Evolutionary conservation across 805 yeast genomes (phyloP), one percentile per base, ranked within the genome.

Genomic region (Saccharomycopsis oosterbeekiorum): DNA sequence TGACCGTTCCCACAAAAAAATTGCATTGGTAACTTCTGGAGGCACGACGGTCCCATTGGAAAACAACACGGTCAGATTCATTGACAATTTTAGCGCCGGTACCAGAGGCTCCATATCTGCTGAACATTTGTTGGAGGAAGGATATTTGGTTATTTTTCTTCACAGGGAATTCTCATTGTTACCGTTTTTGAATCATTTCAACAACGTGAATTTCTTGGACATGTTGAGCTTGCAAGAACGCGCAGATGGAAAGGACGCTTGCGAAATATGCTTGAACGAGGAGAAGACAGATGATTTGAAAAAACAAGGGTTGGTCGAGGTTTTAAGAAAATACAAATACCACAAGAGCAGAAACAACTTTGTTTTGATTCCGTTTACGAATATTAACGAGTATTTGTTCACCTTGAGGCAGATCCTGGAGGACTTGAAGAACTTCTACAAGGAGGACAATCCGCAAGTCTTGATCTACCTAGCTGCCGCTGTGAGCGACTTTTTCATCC

Each of bases 31-130:
- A 2, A 94, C 99, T 0, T 84, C 93, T 9, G 99, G 99, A 26
- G 99, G 99, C 24, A 94, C 99, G 0, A 93, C 97, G 0, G 99
- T 94, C 0, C 99, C 99, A 0, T 76, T 94, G 66, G 99, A 94
- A 69, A 92, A 91, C 73, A 94, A 94, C 70, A 94, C 99, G 0
- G 99, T 94, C 6, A 76, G 99, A 59, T 94, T 94, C 73, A 91
- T 94, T 68, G 99, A 94, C 73, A 94, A 94, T 70, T 94, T 94
- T 72, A 85, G 94, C 65, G 98, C 98, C 26, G 99, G 99, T 26
- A 94, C 97, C 0, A 82, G 99, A 73, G 99, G 99, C 60, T 96
- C 99, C 3, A 84, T 97, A 0, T 86, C 96, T 47, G 97, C 98
- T 3, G 99, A 94, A 72, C 86, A 89, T 70, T 89, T 93, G 67